phyloP scores from a whole-genome alignment of 805 yeast species.

The Jamesozyma piceae region DNA sequence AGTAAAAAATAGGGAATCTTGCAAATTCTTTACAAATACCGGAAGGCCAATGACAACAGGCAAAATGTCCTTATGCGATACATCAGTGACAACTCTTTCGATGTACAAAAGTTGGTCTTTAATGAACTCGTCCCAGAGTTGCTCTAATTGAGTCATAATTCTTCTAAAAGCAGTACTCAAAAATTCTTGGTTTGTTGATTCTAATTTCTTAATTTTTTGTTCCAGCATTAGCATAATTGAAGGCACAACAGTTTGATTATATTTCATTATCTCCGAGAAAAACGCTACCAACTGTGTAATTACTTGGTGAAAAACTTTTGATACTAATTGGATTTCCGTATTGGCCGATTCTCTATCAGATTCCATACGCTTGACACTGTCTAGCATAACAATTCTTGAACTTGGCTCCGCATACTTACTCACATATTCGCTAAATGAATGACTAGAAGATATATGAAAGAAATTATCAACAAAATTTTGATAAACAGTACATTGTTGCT shows the following conservation, averaged over 20 bases:
- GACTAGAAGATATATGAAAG: conserved; percentile 37
- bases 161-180: conserved; percentile 42
- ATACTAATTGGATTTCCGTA: conserved; percentile 38
- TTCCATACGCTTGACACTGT: conserved; percentile 32
- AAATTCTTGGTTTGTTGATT: conserved; percentile 57
- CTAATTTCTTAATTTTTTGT: conserved; percentile 26
- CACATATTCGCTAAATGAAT: conserved; percentile 38
- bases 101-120: conserved; percentile 43
- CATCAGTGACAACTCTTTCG: conserved; percentile 28
- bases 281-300: conserved; percentile 21
- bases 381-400: conserved; percentile 23
- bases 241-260: conserved; percentile 36
- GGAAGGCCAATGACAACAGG: conserved; percentile 42
- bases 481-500: conserved; percentile 32
- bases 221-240: conserved; percentile 37
- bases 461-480: conserved; percentile 41
- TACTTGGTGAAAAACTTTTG: conserved; percentile 36
- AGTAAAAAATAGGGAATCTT: conserved; percentile 29
- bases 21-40: conserved; percentile 32
- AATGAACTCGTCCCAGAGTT: conserved; percentile 52
- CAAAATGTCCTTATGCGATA: conserved; percentile 34
- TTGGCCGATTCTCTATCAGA: conserved; percentile 41
- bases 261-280: conserved; percentile 30
- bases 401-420: conserved; percentile 22
- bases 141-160: conserved; percentile 41